A percentile compares a stretch with the other conserved stretches of the same genome.
These are phyloP conservation scores for Pilobolus umbonatus DNA, from an alignment of 192 early-diverging fungal genomes.

Conservation along the genomic window DNA sequence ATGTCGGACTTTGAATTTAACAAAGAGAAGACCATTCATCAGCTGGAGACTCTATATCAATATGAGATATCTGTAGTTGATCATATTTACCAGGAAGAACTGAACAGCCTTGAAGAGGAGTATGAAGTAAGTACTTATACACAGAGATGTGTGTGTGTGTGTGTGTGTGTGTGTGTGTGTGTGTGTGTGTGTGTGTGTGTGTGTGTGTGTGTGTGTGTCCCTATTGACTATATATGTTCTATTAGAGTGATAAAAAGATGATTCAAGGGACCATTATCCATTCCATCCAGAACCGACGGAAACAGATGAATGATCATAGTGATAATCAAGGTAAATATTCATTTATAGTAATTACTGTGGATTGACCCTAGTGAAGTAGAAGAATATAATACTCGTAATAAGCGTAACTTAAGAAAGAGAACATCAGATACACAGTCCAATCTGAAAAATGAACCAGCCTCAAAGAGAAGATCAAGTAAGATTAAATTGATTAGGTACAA, in stretches of 20 bases:
- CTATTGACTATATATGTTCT: not conserved
- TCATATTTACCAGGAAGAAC: conserved; percentile 13
- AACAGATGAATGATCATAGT: conserved; percentile 28
- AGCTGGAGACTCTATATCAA: conserved; percentile 20
- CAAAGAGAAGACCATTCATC: conserved; percentile 18
- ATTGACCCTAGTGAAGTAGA: not conserved
- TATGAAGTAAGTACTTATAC: conserved; percentile 20
- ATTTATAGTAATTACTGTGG: not conserved
- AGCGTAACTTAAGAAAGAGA: conserved; percentile 12
- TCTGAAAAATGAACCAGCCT: conserved; percentile 14
- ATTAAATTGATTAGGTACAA: not conserved
- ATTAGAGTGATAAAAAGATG: conserved; percentile 18
- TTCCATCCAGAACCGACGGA: conserved; percentile 24
- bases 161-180: too few species aligned
- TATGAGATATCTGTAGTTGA: conserved; percentile 25
- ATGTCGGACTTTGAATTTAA: conserved; percentile 20
- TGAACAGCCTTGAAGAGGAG: conserved; percentile 21
- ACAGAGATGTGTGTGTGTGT: too few species aligned
- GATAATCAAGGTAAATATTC: conserved; percentile 9
- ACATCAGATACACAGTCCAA: conserved; percentile 1
- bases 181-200: too few species aligned
- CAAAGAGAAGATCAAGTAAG: conserved; percentile 14
- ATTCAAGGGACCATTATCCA: conserved; percentile 22
- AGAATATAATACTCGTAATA: conserved; percentile 6
- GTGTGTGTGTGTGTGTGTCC: too few species aligned